phyloP scores from a whole-genome alignment of 176 grass and related monocot species.

The Ananas comosus region DNA sequence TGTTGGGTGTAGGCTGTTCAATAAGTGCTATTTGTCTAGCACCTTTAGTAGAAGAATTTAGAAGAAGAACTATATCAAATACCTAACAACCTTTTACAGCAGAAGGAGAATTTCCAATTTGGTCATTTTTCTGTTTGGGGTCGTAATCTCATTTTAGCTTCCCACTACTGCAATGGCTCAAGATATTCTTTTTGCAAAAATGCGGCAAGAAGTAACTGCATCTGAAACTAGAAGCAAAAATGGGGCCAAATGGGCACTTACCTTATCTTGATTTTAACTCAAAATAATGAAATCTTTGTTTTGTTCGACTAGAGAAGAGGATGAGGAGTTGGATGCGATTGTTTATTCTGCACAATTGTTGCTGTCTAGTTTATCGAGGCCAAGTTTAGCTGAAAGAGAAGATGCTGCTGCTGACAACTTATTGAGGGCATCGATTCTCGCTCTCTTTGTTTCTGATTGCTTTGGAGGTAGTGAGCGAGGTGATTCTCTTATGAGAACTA shows the following conservation, averaged over 20 bases:
- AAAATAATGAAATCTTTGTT: conserved; percentile 25
- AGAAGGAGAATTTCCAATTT: too few relatives aligned
- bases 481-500: conserved; percentile 52
- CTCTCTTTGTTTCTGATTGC: conserved; percentile 97
- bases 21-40: too few relatives aligned
- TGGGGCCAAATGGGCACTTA: background rate
- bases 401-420: conserved; percentile 54
- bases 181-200: too few relatives aligned
- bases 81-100: too few relatives aligned
- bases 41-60: too few relatives aligned
- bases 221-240: too few relatives aligned
- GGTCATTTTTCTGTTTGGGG: too few relatives aligned
- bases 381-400: conserved; percentile 37
- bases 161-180: background rate
- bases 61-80: too few relatives aligned
- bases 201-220: too few relatives aligned
- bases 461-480: conserved; percentile 92
- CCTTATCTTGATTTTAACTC: background rate
- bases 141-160: background rate
- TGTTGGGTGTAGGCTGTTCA: too few relatives aligned
- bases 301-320: conserved; percentile 52
- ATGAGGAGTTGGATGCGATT: conserved; percentile 94
- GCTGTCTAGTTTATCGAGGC: conserved; percentile 61
- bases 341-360: conserved; percentile 68
- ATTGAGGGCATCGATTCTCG: conserved; percentile 66